Conservation (phyloP, 257 asterid genomes). For the Solanum clarkiae region DNA sequence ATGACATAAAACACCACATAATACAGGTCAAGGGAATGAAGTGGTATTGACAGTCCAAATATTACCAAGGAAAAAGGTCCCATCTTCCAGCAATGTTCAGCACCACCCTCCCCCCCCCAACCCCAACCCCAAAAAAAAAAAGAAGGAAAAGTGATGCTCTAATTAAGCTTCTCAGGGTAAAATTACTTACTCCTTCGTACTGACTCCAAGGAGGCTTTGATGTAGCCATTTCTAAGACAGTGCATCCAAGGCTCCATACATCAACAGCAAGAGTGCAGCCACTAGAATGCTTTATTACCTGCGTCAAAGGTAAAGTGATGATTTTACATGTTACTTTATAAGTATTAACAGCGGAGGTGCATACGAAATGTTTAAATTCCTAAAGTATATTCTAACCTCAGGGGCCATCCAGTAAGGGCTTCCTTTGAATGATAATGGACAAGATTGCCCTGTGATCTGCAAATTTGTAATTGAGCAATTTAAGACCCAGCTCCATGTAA, state of each 20-base stretch:
- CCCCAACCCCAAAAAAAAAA: neutral
- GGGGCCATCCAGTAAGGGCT: conserved; percentile 97
- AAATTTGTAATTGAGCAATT: neutral
- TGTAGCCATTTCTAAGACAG: conserved; percentile 96
- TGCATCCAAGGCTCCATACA: conserved; percentile 99
- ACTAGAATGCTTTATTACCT: conserved; percentile 73
- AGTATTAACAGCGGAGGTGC: neutral
- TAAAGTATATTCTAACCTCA: conserved; percentile 38
- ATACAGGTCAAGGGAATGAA: conserved; percentile 5
- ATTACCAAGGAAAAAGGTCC: neutral
- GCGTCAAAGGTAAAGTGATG: conserved; percentile 1
- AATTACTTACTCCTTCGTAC: conserved; percentile 85
- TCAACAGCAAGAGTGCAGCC: conserved; percentile 97
- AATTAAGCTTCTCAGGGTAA: neutral
- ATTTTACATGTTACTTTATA: neutral
- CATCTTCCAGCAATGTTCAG: neutral
- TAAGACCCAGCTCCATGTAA: neutral
- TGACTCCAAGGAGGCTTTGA: conserved; percentile 99
- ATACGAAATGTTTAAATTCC: neutral
- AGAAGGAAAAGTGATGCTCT: neutral
- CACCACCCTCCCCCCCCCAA: no score
- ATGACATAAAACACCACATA: neutral
- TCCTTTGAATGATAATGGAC: conserved; percentile 50
- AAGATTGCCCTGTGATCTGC: conserved; percentile 81
- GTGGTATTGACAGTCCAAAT: neutral